phyloP scores from a whole-genome alignment of 176 grass and related monocot genomes.

The Phoenix roebelenii region DNA sequence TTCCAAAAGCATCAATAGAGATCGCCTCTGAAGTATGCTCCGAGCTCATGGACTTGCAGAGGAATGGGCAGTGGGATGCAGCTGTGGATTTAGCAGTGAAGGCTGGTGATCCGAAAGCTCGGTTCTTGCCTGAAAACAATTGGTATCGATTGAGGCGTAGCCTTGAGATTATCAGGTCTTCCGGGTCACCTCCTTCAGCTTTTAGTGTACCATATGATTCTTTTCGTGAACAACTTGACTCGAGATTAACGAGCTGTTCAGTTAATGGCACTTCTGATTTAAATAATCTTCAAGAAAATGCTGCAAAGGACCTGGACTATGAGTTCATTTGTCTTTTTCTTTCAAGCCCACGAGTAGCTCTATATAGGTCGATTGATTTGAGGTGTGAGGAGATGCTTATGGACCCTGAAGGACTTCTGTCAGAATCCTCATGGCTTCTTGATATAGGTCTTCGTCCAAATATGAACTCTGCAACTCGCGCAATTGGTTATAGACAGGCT shows the following conservation, averaged over 20 bases:
- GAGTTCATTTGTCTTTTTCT: constrained; percentile 68
- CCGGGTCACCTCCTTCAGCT: constrained; percentile 49
- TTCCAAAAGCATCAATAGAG: constrained; percentile 42
- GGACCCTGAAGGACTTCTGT: constrained; percentile 53
- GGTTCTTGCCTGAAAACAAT: constrained; percentile 40
- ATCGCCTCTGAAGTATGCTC: constrained; percentile 26
- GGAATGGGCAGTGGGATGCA: constrained; percentile 44
- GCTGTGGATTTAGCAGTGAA: constrained; percentile 56
- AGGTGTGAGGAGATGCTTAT: constrained; percentile 80
- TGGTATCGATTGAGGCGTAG: constrained; percentile 54
- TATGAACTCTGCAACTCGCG: constrained; percentile 50
- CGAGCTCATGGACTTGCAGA: constrained; percentile 41
- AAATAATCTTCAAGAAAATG: not conserved
- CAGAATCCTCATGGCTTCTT: constrained; percentile 74
- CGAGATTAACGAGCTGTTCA: not conserved
- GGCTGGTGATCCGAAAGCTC: constrained; percentile 53
- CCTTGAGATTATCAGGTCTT: constrained; percentile 61
- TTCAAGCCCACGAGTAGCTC: constrained; percentile 27
- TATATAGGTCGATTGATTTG: constrained; percentile 58
- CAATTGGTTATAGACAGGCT: constrained; percentile 77
- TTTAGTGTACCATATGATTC: constrained; percentile 49
- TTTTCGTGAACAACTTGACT: constrained; percentile 19
- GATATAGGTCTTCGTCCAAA: constrained; percentile 52
- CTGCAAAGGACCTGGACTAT: constrained; percentile 40
- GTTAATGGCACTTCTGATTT: constrained; percentile 5